Base-by-base conservation (phyloP, 2,329 filamentous ascomycete genomes). In the Neopestalotiopsis rosae region DNA sequence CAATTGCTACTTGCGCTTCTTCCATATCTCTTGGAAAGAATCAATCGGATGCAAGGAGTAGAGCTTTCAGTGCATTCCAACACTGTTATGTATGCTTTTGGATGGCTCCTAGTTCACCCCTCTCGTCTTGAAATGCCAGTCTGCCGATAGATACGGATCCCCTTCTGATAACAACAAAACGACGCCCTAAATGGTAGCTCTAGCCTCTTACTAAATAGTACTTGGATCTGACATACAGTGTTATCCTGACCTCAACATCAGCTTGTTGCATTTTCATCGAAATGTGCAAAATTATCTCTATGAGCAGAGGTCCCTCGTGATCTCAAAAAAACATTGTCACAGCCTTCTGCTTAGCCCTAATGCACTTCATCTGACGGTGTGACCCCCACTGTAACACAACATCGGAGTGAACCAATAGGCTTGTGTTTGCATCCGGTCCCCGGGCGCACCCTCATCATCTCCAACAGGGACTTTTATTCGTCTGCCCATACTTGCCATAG, bases 371-470 rank as follows among this genome's bases (percentile, higher is more conserved):
- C 57, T 59, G 24, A 30, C n/a, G 56, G 24, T 30, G 24, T 6
- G 24, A 59, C 24, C 57, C 57, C 57, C 57, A 59, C 57, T 59
- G 30, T 34, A 59, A 59, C 57, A 30, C 45, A 52, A 52, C 45
- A 52, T 52, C 45, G 17, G 45, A 24, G 13, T 14, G 28, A 59
- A 34, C 57, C 57, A 59, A 59, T 59, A 34, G 57, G 30, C 57
- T 59, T 20, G 45, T 52, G 45, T 20, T 20, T 52, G 45, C 20
- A 52, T 52, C 45, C 45, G 45, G 45, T 52, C 45, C 45, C 45
- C n/a, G 45, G 45, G 17, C 17, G 45, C 45, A 52, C 45, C 45
- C 45, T 52, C 4, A 52, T 4, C 17, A 52, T 10, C 17, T 52
- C 9, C n/a, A 6, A 52, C 45, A 52, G 45, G 45, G 45, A n/a